Percentiles rank a stretch among this genome's conserved stretches.
These are phyloP conservation scores for Sugiyamaella sp. DNA, from an alignment of 1,139 yeast species.

Conservation along the genomic window DNA sequence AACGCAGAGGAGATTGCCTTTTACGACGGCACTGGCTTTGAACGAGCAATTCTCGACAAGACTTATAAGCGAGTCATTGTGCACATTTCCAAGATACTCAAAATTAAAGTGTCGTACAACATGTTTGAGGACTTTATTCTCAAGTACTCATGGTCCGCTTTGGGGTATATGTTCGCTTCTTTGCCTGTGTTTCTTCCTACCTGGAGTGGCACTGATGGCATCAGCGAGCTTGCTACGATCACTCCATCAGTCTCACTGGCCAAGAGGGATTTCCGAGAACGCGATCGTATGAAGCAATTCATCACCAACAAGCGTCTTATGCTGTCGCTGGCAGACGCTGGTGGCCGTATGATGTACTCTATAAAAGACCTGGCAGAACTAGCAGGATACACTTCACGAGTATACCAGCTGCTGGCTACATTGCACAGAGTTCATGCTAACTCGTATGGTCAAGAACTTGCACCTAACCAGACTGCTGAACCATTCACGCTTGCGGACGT, in stretches of 20 bases:
- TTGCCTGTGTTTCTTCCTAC: conserved; percentile 70
- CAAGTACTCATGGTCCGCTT: conserved; percentile 93
- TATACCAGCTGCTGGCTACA: conserved; percentile 71
- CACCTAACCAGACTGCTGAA: conserved; percentile 9
- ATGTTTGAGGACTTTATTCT: conserved; percentile 83
- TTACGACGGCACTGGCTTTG: conserved; percentile 87
- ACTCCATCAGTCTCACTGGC: conserved; percentile 27
- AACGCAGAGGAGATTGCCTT: conserved; percentile 95
- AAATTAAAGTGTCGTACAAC: conserved; percentile 60
- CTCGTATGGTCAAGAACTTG: conserved; percentile 35
- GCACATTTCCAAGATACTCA: conserved; percentile 49
- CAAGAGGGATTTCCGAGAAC: conserved; percentile 36
- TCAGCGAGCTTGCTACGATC: conserved; percentile 24
- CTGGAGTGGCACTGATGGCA: conserved; percentile 42
- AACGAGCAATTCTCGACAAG: conserved; percentile 64
- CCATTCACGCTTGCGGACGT: conserved; percentile 51
- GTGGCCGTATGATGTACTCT: conserved; percentile 94
- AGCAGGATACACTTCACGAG: conserved; percentile 88
- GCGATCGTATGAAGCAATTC: conserved; percentile 73
- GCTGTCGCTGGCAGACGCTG: conserved; percentile 93
- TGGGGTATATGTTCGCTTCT: conserved; percentile 89
- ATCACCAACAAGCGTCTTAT: conserved; percentile 87
- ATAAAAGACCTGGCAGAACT: conserved; percentile 90
- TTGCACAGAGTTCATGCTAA: conserved; percentile 80
- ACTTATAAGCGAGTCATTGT: conserved; percentile 63